Evolutionary conservation across 164 flowering plant genomes (phyloP).

Genomic region (Litsea cubeba): DNA sequence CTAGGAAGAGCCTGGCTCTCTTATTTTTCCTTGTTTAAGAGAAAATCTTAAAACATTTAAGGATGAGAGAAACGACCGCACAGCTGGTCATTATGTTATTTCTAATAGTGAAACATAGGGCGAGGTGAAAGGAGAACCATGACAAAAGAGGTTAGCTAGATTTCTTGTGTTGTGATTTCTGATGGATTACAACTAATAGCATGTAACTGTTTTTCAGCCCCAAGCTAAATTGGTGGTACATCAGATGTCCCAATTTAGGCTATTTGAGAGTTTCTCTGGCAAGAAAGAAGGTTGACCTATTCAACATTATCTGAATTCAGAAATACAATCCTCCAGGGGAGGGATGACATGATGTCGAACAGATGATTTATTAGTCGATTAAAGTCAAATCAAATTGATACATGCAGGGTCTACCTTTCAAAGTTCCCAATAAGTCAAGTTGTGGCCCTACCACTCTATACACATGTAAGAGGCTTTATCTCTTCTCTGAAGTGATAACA

Average conservation of each 20-base stretch:
- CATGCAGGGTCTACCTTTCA: no score
- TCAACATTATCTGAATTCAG: no score
- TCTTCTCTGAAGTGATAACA: no score
- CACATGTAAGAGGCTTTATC: no score
- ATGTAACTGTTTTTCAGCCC: background rate
- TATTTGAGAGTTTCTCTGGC: background rate
- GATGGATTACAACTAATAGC: background rate
- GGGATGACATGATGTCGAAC: no score
- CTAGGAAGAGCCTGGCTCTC: background rate
- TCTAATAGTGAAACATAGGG: background rate
- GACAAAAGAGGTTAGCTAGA: slow-evolving; percentile 10
- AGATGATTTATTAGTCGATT: no score
- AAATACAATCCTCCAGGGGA: no score
- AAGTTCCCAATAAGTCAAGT: no score
- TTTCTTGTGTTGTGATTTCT: background rate
- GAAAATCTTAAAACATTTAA: background rate
- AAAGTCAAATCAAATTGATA: no score
- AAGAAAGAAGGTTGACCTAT: background rate
- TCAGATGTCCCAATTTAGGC: background rate
- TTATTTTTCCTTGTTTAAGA: background rate
- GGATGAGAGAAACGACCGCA: background rate
- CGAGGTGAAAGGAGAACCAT: slow-evolving; percentile 13
- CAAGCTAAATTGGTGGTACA: background rate
- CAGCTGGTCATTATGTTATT: background rate
- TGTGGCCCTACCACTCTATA: no score